Evolutionary conservation across 306 rosid genomes (phyloP), one percentile per base, ranked within the genome.

Genomic region (Gastrolobium villosum): DNA sequence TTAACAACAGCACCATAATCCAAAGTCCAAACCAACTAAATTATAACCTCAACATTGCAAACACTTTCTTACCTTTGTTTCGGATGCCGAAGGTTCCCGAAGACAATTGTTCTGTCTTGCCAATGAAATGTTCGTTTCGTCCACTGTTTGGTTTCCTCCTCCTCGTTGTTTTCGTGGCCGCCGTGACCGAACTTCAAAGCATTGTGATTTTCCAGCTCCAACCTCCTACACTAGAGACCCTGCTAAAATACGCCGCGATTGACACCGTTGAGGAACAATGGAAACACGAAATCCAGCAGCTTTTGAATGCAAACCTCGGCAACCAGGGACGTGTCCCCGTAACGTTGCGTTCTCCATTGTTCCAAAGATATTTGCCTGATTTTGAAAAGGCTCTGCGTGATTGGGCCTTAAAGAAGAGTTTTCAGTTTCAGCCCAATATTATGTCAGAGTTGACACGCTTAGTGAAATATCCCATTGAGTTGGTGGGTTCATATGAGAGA

Each of bases 391-490:
- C 48, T 5, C 61, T 91, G 44, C 72, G 73, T 0, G 75, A 79
- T 0, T 91, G 96, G 96, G 76, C 72, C 2, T 74, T 87, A 35
- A 91, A 69, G 77, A 89, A 65, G 37, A 54, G 84, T 75, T 48
- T 20, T 20, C 26, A 20, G 81, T 85, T 86, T 79, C 89, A 88
- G 53, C 84, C 90, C 2, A 81, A 89, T 2, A 71, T 96, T 34
- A 89, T 93, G 91, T 77, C 85, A 14, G 96, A 90, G 56, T 76
- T 96, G 72, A 70, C 86, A 1, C 85, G 87, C 6, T 82, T 75
- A 5, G 81, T 93, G 26, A 91, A 89, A 70, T 39, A 31, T 36
- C 90, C 92, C 0, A 76, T 96, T 13, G 96, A n/a, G n/a, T n/a
- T n/a, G n/a, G n/a, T n/a, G n/a, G n/a, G n/a, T n/a, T n/a, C n/a